These are phyloP conservation scores for Boeremia exigua DNA, from an alignment of 2,329 filamentous ascomycete species.

Conservation along the genomic window DNA sequence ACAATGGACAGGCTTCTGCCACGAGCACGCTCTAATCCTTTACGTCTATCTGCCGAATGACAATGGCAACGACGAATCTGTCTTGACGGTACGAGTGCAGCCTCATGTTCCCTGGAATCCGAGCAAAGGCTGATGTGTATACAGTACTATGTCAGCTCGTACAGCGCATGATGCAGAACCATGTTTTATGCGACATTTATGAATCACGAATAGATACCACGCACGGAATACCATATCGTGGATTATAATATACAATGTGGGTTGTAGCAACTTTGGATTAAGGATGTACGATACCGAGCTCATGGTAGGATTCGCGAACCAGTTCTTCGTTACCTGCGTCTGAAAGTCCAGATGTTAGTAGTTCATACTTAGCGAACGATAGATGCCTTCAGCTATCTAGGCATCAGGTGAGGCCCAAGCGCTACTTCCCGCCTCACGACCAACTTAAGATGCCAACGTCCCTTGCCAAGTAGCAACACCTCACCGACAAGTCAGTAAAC, in stretches of 20 bases:
- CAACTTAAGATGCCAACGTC: not conserved
- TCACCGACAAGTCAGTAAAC: not conserved
- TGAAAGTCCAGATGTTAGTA: too few species aligned
- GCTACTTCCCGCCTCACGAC: not conserved
- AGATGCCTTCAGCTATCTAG: conserved; percentile 10
- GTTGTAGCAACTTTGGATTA: not conserved
- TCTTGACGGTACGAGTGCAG: conserved; percentile 68
- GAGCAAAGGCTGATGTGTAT: not conserved
- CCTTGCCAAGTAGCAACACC: not conserved
- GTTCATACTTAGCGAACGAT: not conserved
- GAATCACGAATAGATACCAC: conserved; percentile 18
- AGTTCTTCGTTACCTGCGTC: too few species aligned
- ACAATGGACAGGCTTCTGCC: conserved; percentile 64
- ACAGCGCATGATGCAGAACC: conserved; percentile 48
- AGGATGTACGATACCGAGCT: not conserved
- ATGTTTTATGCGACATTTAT: not conserved
- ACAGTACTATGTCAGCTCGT: conserved; percentile 66
- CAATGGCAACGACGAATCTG: conserved; percentile 71
- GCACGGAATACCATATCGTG: not conserved
- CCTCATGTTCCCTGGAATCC: not conserved
- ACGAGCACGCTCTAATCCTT: conserved; percentile 80
- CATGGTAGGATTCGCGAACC: not conserved
- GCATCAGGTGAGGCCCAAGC: conserved; percentile 6
- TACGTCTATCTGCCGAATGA: conserved; percentile 83
- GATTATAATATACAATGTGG: not conserved